Percentiles rank a stretch among this genome's conserved stretches.
phyloP scores from a whole-genome alignment of 2,329 filamentous ascomycete genomes.

The Colletotrichum filicis region DNA sequence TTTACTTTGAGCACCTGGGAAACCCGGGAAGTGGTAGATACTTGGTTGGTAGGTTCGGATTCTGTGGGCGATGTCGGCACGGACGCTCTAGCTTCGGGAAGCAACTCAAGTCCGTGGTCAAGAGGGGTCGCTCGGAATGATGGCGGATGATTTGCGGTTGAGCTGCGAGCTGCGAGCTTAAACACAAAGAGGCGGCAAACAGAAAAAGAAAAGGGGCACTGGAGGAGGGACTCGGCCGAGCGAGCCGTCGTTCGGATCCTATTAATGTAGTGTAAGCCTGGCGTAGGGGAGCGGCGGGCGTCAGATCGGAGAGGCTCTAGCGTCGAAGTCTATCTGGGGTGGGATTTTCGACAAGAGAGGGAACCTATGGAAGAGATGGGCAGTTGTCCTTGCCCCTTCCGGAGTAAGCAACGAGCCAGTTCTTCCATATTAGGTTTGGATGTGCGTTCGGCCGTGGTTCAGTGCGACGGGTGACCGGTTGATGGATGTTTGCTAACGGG shows the following conservation, averaged over 20 bases:
- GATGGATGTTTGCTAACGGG: not conserved
- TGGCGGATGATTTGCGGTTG: not conserved
- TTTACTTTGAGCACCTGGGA: not conserved
- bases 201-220: not conserved
- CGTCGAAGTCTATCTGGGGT: slow-evolving; percentile 20
- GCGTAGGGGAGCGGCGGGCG: not conserved
- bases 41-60: not conserved
- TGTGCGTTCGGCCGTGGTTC: not conserved
- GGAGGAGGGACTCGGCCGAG: slow-evolving; percentile 17
- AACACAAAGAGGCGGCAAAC: not conserved
- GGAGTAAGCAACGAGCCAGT: not conserved
- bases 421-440: slow-evolving; percentile 2
- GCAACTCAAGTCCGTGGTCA: not conserved
- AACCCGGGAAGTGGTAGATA: not conserved
- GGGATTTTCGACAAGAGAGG: not conserved
- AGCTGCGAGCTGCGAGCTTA: not conserved
- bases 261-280: not conserved
- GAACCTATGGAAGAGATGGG: not conserved
- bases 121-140: not conserved
- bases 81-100: not conserved
- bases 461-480: not conserved
- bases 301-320: slow-evolving; percentile 12
- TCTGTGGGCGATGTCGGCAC: not conserved
- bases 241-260: slow-evolving; percentile 9
- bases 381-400: not conserved